These are phyloP conservation scores for Symmetrospora coprosmae DNA, from an alignment of 768 basidiomycete species.

Conservation along the genomic window DNA sequence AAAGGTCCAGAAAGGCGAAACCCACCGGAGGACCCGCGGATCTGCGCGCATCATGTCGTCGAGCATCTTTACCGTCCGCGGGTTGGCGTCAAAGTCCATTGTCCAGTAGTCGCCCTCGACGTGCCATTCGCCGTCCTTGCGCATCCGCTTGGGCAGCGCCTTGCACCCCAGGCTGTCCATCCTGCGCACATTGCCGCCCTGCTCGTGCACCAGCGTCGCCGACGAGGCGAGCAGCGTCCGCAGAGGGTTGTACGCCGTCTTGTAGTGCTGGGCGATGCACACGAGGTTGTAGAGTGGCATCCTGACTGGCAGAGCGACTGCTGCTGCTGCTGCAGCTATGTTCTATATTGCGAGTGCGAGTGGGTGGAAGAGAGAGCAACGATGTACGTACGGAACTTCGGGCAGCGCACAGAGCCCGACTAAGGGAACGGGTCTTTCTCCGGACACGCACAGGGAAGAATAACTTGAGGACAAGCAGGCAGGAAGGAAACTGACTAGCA, in stretches of 20 bases:
- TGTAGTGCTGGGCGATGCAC: constrained; percentile 5
- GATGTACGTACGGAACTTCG: no score
- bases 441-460: no score
- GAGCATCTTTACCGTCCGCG: constrained; percentile 52
- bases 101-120: constrained; percentile 51
- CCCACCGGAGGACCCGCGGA: constrained; percentile 53
- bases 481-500: no score
- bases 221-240: not conserved
- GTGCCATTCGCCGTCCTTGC: constrained; percentile 8
- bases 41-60: constrained; percentile 58
- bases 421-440: no score
- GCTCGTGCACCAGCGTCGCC: not conserved
- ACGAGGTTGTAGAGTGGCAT: constrained; percentile 9
- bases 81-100: constrained; percentile 76
- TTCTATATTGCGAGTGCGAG: no score
- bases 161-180: not conserved
- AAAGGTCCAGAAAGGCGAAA: not conserved
- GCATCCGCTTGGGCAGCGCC: not conserved
- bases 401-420: no score
- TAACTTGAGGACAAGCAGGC: no score
- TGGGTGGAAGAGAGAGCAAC: no score
- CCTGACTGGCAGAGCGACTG: no score
- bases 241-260: not conserved
- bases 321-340: no score
- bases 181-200: not conserved